Conservation (phyloP, 306 rosid genomes). For the barrel medic (Medicago truncatula) region DNA sequence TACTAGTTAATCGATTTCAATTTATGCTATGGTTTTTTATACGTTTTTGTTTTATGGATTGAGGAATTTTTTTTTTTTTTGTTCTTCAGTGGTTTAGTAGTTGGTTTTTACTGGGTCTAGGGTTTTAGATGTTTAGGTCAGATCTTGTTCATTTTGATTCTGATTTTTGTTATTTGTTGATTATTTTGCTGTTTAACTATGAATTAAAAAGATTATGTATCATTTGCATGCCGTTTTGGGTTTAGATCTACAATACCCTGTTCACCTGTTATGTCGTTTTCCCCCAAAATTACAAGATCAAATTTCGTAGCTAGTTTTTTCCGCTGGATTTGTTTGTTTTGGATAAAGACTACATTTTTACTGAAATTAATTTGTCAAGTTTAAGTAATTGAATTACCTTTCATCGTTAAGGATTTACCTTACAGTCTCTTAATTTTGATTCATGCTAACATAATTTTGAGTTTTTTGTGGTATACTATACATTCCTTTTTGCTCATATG, state of each 20-base stretch:
- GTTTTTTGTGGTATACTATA: background rate
- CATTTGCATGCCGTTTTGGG: background rate
- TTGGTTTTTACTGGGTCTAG: constrained; percentile 23
- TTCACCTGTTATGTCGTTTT: background rate
- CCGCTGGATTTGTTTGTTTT: background rate
- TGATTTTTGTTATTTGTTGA: background rate
- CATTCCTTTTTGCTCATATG: background rate
- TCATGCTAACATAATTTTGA: background rate
- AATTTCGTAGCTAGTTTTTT: constrained; percentile 14
- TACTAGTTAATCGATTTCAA: background rate
- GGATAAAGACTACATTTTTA: background rate
- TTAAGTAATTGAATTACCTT: no score
- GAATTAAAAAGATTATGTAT: background rate
- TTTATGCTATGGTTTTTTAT: background rate
- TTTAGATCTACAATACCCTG: constrained; percentile 38
- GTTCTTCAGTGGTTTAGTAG: background rate
- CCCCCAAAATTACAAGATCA: background rate
- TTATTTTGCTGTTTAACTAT: background rate
- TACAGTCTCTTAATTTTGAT: background rate
- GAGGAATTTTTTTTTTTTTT: background rate
- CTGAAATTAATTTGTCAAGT: background rate
- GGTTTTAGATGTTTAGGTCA: constrained; percentile 40
- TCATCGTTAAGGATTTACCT: background rate
- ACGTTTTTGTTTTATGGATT: background rate
- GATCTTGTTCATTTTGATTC: constrained; percentile 32